A percentile compares a stretch with the other conserved stretches of the same genome.
These are phyloP conservation scores for Misopates orontium DNA, from an alignment of 257 asterid genomes.

Conservation along the genomic window DNA sequence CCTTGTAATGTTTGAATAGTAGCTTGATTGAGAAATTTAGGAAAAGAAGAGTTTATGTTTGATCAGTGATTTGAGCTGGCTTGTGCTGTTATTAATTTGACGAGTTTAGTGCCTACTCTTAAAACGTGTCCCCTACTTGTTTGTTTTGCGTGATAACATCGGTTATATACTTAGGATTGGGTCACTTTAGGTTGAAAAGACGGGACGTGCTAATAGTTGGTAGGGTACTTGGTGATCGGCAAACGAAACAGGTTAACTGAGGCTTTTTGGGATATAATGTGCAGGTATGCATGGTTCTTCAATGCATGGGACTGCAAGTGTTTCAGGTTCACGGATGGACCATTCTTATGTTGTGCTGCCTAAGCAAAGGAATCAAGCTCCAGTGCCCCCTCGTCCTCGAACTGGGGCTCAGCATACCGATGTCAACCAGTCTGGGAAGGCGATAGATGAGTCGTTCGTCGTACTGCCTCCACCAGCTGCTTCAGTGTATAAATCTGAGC, in stretches of 20 bases:
- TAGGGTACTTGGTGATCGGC: too few species aligned
- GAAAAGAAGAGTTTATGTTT: background rate
- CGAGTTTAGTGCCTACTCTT: background rate
- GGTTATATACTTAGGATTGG: background rate
- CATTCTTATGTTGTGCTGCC: conserved; percentile 83
- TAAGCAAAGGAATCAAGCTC: conserved; percentile 70
- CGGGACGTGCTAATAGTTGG: too few species aligned
- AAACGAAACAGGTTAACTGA: background rate
- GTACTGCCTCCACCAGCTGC: conserved; percentile 99
- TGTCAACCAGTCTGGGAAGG: conserved; percentile 67
- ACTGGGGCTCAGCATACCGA: conserved; percentile 59
- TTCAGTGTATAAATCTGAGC: conserved; percentile 80
- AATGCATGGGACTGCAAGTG: conserved; percentile 59
- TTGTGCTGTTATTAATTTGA: background rate
- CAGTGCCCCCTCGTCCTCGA: conserved; percentile 75
- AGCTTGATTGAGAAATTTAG: conserved; percentile 1
- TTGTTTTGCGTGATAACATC: conserved; percentile 6
- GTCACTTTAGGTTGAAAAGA: conserved; percentile 12
- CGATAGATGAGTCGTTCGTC: conserved; percentile 94
- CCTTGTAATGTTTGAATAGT: too few species aligned
- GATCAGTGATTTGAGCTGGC: background rate
- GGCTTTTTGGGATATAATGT: conserved; percentile 26
- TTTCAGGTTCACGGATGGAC: conserved; percentile 76
- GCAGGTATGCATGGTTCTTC: conserved; percentile 88
- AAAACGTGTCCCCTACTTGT: background rate